These are phyloP conservation scores for Melanomma pulvis-pyrius DNA, from an alignment of 495 filamentous ascomycete genomes.

Conservation along the genomic window DNA sequence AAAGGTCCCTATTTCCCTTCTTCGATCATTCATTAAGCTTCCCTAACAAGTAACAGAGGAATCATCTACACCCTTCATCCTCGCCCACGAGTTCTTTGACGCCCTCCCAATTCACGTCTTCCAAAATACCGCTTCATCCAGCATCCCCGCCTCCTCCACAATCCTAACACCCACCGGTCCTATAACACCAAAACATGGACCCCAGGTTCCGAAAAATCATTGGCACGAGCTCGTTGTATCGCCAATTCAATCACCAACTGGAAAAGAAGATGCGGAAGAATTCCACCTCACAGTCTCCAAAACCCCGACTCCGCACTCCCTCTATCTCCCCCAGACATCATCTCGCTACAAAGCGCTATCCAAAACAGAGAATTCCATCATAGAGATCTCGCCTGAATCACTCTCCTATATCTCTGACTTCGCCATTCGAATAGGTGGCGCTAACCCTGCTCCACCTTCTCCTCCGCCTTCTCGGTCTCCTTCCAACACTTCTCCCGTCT, in stretches of 20 bases:
- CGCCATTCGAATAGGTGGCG: slow-evolving; percentile 77
- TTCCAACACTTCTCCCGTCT: slow-evolving; percentile 57
- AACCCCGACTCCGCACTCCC: slow-evolving; percentile 73
- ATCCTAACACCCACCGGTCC: slow-evolving; percentile 45
- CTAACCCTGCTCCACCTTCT: slow-evolving; percentile 39
- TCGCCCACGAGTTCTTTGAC: slow-evolving; percentile 98
- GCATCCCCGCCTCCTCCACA: slow-evolving; percentile 48
- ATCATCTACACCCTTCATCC: slow-evolving; percentile 81
- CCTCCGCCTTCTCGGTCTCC: slow-evolving; percentile 44
- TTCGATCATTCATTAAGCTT: neutral
- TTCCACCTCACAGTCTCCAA: slow-evolving; percentile 82
- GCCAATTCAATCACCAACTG: slow-evolving; percentile 47
- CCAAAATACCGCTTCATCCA: slow-evolving; percentile 61
- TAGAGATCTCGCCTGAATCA: slow-evolving; percentile 88
- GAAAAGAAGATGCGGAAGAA: neutral
- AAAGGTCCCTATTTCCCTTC: slow-evolving; percentile 54
- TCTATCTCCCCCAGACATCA: slow-evolving; percentile 83
- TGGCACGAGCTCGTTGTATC: slow-evolving; percentile 91
- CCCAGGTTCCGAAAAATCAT: slow-evolving; percentile 56
- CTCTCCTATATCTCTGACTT: slow-evolving; percentile 78
- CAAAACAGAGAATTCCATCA: slow-evolving; percentile 61
- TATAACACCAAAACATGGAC: slow-evolving; percentile 44
- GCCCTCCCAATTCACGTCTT: slow-evolving; percentile 98
- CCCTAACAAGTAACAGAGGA: slow-evolving; percentile 42
- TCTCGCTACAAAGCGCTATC: slow-evolving; percentile 77